These are phyloP conservation scores for Saccharomycopsis sp. DNA, from an alignment of 805 yeast genomes.

Conservation along the genomic window DNA sequence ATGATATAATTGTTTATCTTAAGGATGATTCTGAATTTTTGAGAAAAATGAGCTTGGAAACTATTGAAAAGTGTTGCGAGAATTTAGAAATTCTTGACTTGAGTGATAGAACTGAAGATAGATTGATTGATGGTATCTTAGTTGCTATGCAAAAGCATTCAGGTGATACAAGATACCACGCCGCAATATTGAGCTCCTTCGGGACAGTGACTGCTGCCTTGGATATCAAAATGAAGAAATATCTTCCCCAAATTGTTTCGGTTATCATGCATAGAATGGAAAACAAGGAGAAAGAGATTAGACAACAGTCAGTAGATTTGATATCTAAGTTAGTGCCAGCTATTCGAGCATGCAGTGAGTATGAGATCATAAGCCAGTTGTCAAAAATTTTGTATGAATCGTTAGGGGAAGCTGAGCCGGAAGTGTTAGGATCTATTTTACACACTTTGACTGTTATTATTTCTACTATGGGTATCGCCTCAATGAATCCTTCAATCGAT, in stretches of 20 bases:
- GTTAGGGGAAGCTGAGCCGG: conserved; percentile 91
- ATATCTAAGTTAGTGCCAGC: conserved; percentile 60
- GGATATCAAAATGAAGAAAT: conserved; percentile 61
- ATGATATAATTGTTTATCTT: conserved; percentile 47
- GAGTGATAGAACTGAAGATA: conserved; percentile 51
- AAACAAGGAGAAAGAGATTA: conserved; percentile 59
- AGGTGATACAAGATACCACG: conserved; percentile 28
- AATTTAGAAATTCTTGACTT: conserved; percentile 51
- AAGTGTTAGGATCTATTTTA: conserved; percentile 80
- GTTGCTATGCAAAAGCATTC: conserved; percentile 78
- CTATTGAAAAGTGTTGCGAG: conserved; percentile 47
- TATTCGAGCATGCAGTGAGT: conserved; percentile 57
- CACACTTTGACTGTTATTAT: conserved; percentile 63
- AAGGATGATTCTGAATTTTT: conserved; percentile 81
- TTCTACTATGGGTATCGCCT: conserved; percentile 47
- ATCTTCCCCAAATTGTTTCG: conserved; percentile 63
- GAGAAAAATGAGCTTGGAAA: conserved; percentile 70
- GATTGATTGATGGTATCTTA: conserved; percentile 72
- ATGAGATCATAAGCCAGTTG: conserved; percentile 55
- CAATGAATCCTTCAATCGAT: conserved; percentile 71
- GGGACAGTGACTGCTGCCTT: conserved; percentile 56
- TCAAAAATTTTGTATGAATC: conserved; percentile 80
- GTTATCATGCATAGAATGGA: conserved; percentile 66
- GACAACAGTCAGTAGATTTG: conserved; percentile 82
- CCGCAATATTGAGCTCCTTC: conserved; percentile 52